Conservation (phyloP, 805 yeast genomes). For the Teunomyces tritomae region DNA sequence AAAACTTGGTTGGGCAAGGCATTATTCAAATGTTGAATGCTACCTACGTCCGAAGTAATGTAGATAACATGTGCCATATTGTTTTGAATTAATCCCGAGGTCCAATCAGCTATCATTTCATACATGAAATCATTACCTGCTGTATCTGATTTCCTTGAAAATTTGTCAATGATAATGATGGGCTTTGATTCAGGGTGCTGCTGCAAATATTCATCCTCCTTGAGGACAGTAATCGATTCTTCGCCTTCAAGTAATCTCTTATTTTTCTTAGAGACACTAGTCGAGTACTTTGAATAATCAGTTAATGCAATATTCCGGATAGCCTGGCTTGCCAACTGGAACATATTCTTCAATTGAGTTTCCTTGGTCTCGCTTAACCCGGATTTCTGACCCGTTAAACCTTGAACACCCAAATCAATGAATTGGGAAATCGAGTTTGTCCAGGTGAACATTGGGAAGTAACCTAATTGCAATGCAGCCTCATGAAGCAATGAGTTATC, state of each 20-base stretch:
- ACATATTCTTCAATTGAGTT: constrained; percentile 75
- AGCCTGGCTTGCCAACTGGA: constrained; percentile 68
- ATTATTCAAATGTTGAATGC: constrained; percentile 61
- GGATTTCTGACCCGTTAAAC: constrained; percentile 90
- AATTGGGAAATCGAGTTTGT: constrained; percentile 73
- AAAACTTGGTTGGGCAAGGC: constrained; percentile 87
- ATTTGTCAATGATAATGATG: constrained; percentile 78
- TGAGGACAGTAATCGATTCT: constrained; percentile 35
- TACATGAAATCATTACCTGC: constrained; percentile 62
- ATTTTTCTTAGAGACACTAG: constrained; percentile 18
- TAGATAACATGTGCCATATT: constrained; percentile 88
- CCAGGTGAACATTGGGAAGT: constrained; percentile 94
- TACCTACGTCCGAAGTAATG: constrained; percentile 82
- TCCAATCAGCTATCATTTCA: constrained; percentile 83
- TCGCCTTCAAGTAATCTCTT: constrained; percentile 19
- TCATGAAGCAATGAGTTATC: constrained; percentile 66
- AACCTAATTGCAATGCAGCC: constrained; percentile 78
- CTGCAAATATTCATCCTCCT: constrained; percentile 80
- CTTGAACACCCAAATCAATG: constrained; percentile 81
- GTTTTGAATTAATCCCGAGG: constrained; percentile 68
- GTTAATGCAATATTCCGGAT: constrained; percentile 57
- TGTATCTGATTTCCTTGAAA: constrained; percentile 47
- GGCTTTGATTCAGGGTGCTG: constrained; percentile 86
- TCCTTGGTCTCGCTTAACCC: constrained; percentile 85
- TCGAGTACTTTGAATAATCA: constrained; percentile 29